phyloP scores from a whole-genome alignment of 1,139 yeast genomes.

The Arxiozyma slooffiae region DNA sequence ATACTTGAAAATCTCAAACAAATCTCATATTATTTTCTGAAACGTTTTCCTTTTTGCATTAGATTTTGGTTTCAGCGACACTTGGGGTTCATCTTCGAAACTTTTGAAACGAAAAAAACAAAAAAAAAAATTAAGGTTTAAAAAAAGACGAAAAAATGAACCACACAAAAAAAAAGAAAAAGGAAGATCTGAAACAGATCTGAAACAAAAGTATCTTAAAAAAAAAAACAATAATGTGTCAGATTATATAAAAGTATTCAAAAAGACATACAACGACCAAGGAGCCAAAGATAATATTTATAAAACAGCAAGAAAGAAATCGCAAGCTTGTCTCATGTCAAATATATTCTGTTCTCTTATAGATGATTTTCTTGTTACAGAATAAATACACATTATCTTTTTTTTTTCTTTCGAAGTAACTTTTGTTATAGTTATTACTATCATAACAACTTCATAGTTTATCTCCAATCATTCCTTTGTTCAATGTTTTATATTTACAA shows the following conservation, averaged over 20 bases:
- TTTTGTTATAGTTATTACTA: background rate
- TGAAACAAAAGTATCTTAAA: background rate
- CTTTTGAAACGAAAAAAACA: background rate
- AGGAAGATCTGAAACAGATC: conserved; percentile 1
- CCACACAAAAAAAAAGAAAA: background rate
- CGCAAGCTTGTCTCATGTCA: background rate
- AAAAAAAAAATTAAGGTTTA: background rate
- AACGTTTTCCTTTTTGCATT: background rate
- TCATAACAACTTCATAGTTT: background rate
- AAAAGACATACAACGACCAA: background rate
- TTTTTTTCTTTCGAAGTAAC: background rate
- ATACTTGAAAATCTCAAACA: background rate
- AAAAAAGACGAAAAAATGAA: background rate
- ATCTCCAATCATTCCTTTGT: background rate
- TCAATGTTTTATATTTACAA: background rate
- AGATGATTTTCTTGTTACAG: background rate
- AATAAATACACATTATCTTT: background rate
- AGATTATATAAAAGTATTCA: background rate
- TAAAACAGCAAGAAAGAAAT: background rate
- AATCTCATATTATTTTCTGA: background rate
- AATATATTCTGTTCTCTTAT: background rate
- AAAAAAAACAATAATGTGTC: background rate
- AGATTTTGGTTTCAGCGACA: background rate
- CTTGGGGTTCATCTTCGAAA: background rate
- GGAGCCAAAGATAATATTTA: background rate